Conservation (phyloP, 176 grass and related monocot genomes). For the Miscanthus lutarioriparius region DNA sequence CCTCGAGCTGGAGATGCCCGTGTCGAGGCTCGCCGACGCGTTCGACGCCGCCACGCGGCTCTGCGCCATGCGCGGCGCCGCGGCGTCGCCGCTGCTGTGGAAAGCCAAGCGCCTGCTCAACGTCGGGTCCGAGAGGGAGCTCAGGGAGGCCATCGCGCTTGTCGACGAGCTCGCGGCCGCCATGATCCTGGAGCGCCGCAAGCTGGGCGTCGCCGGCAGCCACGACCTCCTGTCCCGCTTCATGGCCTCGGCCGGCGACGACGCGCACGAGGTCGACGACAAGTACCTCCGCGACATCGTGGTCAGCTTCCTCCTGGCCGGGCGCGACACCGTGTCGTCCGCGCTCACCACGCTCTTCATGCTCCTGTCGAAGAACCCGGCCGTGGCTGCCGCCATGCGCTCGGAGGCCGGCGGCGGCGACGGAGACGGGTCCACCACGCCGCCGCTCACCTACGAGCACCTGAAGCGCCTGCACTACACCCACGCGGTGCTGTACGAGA, state of each 20-base stretch:
- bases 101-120: conserved; percentile 60
- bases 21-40: conserved; percentile 55
- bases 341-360: conserved; percentile 78
- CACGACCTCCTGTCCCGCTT: conserved; percentile 81
- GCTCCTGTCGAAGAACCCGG: conserved; percentile 57
- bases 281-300: conserved; percentile 87
- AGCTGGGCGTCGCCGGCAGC: conserved; percentile 40
- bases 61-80: conserved; percentile 47
- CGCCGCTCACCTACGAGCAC: conserved; percentile 11
- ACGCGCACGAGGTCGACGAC: conserved; percentile 6
- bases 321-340: conserved; percentile 74
- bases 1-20: conserved; percentile 45
- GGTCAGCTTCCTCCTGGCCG: conserved; percentile 78
- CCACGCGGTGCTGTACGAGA: conserved; percentile 67
- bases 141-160: conserved; percentile 45
- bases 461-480: conserved; percentile 42
- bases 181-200: conserved; percentile 62
- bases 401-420: conserved; percentile 45
- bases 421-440: neutral
- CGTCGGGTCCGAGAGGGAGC: conserved; percentile 69
- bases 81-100: conserved; percentile 58
- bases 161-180: conserved; percentile 53
- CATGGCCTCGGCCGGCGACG: conserved; percentile 45
- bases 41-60: conserved; percentile 69
- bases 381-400: conserved; percentile 39